Evolutionary conservation across 208 protist species (phyloP).

Genomic region (Leishmania lainsoni): DNA sequence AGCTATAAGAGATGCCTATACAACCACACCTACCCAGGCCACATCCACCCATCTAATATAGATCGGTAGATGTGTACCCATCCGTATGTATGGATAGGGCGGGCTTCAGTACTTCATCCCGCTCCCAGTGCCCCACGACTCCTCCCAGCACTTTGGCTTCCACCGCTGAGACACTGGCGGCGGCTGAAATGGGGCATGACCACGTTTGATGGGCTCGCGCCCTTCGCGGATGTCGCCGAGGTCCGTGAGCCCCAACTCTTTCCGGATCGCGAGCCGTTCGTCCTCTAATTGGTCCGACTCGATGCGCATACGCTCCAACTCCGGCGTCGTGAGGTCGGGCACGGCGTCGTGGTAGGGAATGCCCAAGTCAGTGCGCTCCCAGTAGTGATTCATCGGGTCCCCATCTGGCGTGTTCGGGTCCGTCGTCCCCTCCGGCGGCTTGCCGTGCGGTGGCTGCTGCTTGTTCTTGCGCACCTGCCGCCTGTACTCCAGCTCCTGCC

Average conservation of each 20-base stretch:
- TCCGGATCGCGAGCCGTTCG: constrained; percentile 77
- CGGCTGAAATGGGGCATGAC: constrained; percentile 69
- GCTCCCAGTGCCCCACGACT: constrained; percentile 82
- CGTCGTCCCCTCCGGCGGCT: constrained; percentile 75
- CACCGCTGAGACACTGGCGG: constrained; percentile 84
- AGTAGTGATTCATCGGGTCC: constrained; percentile 85
- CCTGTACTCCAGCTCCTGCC: constrained; percentile 91
- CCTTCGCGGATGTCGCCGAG: constrained; percentile 88
- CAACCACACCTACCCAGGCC: not conserved
- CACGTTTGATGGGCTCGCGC: constrained; percentile 63
- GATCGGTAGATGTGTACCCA: not conserved
- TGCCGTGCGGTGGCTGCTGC: constrained; percentile 73
- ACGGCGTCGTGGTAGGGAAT: constrained; percentile 90
- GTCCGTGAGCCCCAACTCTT: constrained; percentile 86
- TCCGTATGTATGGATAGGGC: not conserved
- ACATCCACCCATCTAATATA: not conserved
- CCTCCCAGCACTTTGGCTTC: constrained; percentile 91
- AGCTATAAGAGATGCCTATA: not conserved
- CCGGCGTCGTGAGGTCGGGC: constrained; percentile 82
- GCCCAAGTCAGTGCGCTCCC: constrained; percentile 86
- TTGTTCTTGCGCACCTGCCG: constrained; percentile 89
- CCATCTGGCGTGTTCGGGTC: constrained; percentile 77
- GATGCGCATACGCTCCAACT: constrained; percentile 81
- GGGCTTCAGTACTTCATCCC: constrained; percentile 41
- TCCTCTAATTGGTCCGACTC: constrained; percentile 87